Conservation (phyloP, 257 asterid genomes). For the Plantago ovata region DNA sequence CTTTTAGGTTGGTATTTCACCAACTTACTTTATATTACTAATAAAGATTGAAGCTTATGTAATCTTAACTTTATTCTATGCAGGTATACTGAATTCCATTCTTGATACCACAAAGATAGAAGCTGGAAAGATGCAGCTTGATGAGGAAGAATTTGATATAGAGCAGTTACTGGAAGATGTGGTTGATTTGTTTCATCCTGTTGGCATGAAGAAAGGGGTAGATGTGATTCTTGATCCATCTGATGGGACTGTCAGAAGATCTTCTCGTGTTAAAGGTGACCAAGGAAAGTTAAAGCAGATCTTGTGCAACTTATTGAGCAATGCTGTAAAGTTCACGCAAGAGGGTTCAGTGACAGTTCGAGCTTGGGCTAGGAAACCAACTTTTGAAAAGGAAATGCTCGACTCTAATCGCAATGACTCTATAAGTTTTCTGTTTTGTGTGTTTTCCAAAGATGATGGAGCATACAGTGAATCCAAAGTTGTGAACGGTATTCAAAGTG, state of each 20-base stretch:
- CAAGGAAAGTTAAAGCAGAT: slow-evolving; percentile 60
- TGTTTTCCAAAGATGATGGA: slow-evolving; percentile 21
- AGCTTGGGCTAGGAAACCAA: slow-evolving; percentile 55
- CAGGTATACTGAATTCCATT: slow-evolving; percentile 61
- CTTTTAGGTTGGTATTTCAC: slow-evolving; percentile 43
- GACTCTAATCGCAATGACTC: slow-evolving; percentile 23
- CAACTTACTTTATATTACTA: slow-evolving; percentile 10
- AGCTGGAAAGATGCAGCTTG: slow-evolving; percentile 33
- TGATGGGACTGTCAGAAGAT: slow-evolving; percentile 48
- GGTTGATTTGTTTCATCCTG: slow-evolving; percentile 53
- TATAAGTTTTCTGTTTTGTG: slow-evolving; percentile 27
- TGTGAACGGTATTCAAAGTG: slow-evolving; percentile 23
- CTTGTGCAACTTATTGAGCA: slow-evolving; percentile 57
- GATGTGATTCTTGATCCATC: slow-evolving; percentile 65
- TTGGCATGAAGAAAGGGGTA: slow-evolving; percentile 59
- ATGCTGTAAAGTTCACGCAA: slow-evolving; percentile 74
- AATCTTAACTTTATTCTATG: slow-evolving; percentile 5
- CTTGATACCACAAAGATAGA: slow-evolving; percentile 53
- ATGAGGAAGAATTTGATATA: slow-evolving; percentile 57
- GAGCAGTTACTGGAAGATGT: slow-evolving; percentile 56
- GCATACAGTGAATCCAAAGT: slow-evolving; percentile 22
- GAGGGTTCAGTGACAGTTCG: slow-evolving; percentile 64
- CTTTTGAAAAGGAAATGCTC: slow-evolving; percentile 30
- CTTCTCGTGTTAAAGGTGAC: slow-evolving; percentile 53
- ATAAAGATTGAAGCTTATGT: background rate